A percentile compares a stretch with the other conserved stretches of the same genome.
Evolutionary conservation across 176 grass and related monocot species (phyloP).

Genomic region (Triticum dicoccoides): DNA sequence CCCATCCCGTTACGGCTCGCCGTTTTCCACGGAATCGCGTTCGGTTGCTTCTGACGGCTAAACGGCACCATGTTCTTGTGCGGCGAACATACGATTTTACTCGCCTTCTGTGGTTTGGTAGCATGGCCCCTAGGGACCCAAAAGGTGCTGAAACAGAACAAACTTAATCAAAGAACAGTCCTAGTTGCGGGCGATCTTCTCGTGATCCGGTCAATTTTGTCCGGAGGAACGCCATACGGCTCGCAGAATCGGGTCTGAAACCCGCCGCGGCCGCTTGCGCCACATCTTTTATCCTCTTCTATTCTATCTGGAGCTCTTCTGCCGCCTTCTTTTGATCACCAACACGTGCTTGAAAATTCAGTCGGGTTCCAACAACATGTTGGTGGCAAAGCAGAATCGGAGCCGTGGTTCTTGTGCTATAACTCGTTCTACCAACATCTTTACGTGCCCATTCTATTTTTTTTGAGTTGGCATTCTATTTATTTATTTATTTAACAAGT

Average conservation of each 20-base stretch:
- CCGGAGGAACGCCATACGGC: background rate
- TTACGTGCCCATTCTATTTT: too few relatives aligned
- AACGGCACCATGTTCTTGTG: background rate
- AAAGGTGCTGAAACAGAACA: background rate
- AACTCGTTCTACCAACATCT: too few relatives aligned
- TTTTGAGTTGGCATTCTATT: too few relatives aligned
- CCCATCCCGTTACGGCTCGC: background rate
- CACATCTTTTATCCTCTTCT: background rate
- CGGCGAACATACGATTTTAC: background rate
- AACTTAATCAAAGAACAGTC: background rate
- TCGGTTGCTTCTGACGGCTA: background rate
- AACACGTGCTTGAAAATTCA: background rate
- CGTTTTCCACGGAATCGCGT: background rate
- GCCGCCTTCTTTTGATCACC: background rate
- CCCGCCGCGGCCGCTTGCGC: background rate
- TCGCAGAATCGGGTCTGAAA: constrained; percentile 17
- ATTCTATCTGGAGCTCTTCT: background rate
- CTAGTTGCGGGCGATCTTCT: background rate
- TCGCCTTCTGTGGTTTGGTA: background rate
- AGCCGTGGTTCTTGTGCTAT: background rate
- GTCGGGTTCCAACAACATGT: background rate
- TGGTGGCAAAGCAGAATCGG: background rate
- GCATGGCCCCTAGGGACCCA: background rate
- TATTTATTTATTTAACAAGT: too few relatives aligned
- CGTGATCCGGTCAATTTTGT: constrained; percentile 33